Percentiles rank a stretch among this genome's conserved stretches.
Conservation (phyloP, 805 yeast genomes). For the Barnettozyma botsteinii region DNA sequence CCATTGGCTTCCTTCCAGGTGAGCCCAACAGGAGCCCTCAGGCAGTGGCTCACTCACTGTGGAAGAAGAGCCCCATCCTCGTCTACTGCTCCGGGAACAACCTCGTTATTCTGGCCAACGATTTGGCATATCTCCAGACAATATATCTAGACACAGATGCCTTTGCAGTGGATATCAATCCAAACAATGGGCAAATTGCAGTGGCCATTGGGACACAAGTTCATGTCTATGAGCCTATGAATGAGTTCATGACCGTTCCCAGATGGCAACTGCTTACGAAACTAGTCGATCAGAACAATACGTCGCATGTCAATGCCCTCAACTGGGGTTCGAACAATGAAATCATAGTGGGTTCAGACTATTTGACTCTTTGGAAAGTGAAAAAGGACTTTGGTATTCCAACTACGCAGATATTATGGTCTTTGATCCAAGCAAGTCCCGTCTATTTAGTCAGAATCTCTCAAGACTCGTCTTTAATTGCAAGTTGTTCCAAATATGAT, state of each 20-base stretch:
- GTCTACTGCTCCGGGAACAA: constrained; percentile 88
- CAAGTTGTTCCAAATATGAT: constrained; percentile 59
- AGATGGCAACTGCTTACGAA: constrained; percentile 39
- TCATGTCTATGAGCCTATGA: constrained; percentile 49
- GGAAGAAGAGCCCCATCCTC: constrained; percentile 44
- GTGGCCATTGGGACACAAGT: constrained; percentile 42
- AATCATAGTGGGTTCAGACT: constrained; percentile 53
- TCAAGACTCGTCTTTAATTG: constrained; percentile 61
- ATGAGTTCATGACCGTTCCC: constrained; percentile 37
- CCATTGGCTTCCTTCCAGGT: constrained; percentile 76
- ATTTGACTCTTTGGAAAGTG: constrained; percentile 48
- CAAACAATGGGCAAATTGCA: constrained; percentile 55
- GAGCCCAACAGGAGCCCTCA: constrained; percentile 60
- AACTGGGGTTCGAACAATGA: constrained; percentile 56
- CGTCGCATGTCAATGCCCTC: constrained; percentile 35
- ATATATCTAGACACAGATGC: constrained; percentile 66
- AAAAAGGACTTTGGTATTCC: constrained; percentile 39
- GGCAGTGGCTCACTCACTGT: constrained; percentile 51
- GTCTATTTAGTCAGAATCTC: constrained; percentile 54
- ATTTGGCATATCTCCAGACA: constrained; percentile 61
- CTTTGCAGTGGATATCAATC: constrained; percentile 56
- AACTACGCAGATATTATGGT: constrained; percentile 30
- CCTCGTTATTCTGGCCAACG: constrained; percentile 56
- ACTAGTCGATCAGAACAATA: constrained; percentile 25
- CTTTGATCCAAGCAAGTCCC: constrained; percentile 52